Evolutionary conservation across 768 basidiomycete genomes (phyloP).

Genomic region (Tulasnella sp.): DNA sequence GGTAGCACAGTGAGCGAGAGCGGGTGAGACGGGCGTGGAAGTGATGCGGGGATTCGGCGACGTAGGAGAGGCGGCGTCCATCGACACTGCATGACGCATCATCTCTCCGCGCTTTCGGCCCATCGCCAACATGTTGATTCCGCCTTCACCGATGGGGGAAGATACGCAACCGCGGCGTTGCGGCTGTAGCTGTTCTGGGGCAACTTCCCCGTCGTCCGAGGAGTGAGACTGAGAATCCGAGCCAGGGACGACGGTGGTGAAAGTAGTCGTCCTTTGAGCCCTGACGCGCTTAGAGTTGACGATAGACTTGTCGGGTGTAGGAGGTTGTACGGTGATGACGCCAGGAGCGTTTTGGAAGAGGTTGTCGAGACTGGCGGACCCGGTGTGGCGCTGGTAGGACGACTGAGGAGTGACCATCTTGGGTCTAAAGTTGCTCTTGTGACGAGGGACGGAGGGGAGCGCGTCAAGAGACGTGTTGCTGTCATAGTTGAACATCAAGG

Average conservation of each 20-base stretch:
- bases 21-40: background rate
- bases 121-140: slow-evolving; percentile 3
- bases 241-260: background rate
- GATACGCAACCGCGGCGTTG: slow-evolving; percentile 3
- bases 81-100: slow-evolving; percentile 7
- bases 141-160: background rate
- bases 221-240: background rate
- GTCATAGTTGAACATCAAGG: background rate
- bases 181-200: background rate
- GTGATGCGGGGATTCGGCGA: background rate
- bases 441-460: background rate
- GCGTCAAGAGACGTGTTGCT: background rate
- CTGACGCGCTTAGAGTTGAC: background rate
- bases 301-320: background rate
- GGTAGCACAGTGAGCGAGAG: background rate
- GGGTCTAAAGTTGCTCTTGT: background rate
- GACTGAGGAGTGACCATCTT: background rate
- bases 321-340: background rate
- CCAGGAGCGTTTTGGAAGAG: background rate
- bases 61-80: slow-evolving; percentile 2
- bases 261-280: background rate
- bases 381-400: background rate
- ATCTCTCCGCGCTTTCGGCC: slow-evolving; percentile 2
- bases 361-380: background rate
- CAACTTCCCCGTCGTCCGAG: background rate